phyloP scores from a whole-genome alignment of 208 protist genomes.

The Wallacemonas sp. region DNA sequence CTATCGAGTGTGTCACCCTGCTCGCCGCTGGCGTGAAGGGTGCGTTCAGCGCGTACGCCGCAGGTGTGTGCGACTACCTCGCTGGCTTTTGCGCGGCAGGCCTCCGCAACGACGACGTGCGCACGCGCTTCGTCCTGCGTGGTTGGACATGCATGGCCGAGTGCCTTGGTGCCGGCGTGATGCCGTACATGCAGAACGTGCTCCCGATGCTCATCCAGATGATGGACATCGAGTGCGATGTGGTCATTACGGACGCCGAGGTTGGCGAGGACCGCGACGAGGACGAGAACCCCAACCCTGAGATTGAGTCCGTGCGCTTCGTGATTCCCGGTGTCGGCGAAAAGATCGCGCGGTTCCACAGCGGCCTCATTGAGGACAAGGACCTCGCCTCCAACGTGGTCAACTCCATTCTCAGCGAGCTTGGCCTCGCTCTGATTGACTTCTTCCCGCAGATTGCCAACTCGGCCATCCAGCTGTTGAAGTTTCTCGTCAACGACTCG shows the following conservation, averaged over 20 bases:
- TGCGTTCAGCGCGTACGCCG: conserved; percentile 63
- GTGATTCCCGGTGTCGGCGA: conserved; percentile 77
- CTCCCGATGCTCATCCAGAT: conserved; percentile 76
- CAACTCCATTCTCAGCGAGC: conserved; percentile 67
- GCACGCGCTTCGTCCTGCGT: conserved; percentile 77
- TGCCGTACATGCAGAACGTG: conserved; percentile 74
- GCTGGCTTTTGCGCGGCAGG: conserved; percentile 36
- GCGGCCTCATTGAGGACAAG: conserved; percentile 89
- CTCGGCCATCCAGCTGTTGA: conserved; percentile 58
- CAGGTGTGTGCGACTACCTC: conserved; percentile 79
- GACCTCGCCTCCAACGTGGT: conserved; percentile 77
- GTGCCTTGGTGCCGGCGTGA: conserved; percentile 69
- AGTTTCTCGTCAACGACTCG: conserved; percentile 55
- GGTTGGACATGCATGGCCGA: conserved; percentile 92
- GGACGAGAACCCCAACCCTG: conserved; percentile 40
- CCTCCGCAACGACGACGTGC: conserved; percentile 65
- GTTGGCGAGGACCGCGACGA: conserved; percentile 63
- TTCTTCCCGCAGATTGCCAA: conserved; percentile 74
- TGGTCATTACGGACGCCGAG: conserved; percentile 57
- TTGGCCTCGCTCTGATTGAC: conserved; percentile 47
- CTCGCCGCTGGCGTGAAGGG: conserved; percentile 80
- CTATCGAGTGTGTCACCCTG: conserved; percentile 85
- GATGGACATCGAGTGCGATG: conserved; percentile 77
- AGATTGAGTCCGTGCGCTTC: conserved; percentile 60
- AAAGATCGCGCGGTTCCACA: conserved; percentile 75